Base-by-base conservation (phyloP, 768 basidiomycete genomes). In the Leccinum fibrillosum region DNA sequence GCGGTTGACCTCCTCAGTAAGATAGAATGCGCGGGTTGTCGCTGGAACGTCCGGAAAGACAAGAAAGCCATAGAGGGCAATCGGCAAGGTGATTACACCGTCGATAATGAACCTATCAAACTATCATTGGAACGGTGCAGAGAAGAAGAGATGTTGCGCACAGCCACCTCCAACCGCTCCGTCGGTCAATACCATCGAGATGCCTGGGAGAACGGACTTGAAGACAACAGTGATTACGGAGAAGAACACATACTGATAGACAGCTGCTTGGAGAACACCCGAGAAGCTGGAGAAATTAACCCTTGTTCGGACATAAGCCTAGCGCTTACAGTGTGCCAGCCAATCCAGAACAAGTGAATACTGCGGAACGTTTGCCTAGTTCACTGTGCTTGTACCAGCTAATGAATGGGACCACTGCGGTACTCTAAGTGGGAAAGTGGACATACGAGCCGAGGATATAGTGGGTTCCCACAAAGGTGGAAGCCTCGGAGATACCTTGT, bases 391-490 rank as follows among this genome's bases (percentile, higher is more conserved):
- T 88, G 69, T 88, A 89, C 88, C 87, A 89, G 15, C 85, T 86
- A 47, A 11, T 48, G 26, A 48, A 57, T 30, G 32, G 23, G 56
- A 32, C 9, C 47, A 19, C 50, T 30, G 56, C 13, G 7, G 21
- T 47, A n/a, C 19, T 21, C 26, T 0, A 19, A 30, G 35, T 21
- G 52, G 49, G 23, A 19, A 11, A 49, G 5, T 48, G 21, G 2
- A 78, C 84, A 57, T 64, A 88, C 86, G 85, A 85, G 61, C 88
- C 86, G 17, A 89, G 82, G 61, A 89, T 76, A 64, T 86, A 87
- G 62, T 87, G 86, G 15, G 86, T 84, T 35, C 89, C 89, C 26
- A 86, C 86, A 68, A 90, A 91, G 2, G 88, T 90, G 8, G 87
- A 88, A 0, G 87, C 81, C 70, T 90, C 89, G 7, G 84, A 81